Conservation (phyloP, 306 rosid genomes). For the Cercis canadensis region DNA sequence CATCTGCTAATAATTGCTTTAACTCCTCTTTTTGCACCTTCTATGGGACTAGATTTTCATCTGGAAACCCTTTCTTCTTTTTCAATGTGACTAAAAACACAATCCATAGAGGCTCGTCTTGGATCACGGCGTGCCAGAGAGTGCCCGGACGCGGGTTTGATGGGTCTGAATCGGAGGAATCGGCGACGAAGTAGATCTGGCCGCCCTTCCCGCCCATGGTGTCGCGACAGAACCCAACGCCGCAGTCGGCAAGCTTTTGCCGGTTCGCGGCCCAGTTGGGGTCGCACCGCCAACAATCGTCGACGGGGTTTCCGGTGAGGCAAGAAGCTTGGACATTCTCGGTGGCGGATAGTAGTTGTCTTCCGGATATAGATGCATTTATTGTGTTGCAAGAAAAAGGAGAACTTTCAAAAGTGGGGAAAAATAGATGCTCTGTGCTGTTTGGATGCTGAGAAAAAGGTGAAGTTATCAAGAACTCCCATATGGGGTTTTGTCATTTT, state of each 20-base stretch:
- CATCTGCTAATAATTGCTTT: constrained; percentile 31
- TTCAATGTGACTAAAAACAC: constrained; percentile 53
- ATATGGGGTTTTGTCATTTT: background rate
- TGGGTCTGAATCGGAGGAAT: constrained; percentile 83
- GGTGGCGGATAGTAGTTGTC: constrained; percentile 45
- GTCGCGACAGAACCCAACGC: constrained; percentile 80
- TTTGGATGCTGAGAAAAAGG: constrained; percentile 38
- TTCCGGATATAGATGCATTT: constrained; percentile 63
- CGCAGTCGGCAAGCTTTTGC: constrained; percentile 86
- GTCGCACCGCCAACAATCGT: constrained; percentile 96
- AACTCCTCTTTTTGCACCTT: constrained; percentile 20
- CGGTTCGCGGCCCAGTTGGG: constrained; percentile 67
- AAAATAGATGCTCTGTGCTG: constrained; percentile 17
- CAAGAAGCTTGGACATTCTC: constrained; percentile 51
- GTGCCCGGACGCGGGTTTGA: constrained; percentile 83
- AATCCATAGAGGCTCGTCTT: constrained; percentile 90
- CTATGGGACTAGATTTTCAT: constrained; percentile 30
- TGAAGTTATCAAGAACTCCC: background rate
- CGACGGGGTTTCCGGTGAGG: constrained; percentile 82
- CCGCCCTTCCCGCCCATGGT: constrained; percentile 94
- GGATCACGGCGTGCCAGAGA: constrained; percentile 93
- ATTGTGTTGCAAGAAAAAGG: constrained; percentile 55
- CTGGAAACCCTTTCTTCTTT: constrained; percentile 42
- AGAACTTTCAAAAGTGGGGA: constrained; percentile 8
- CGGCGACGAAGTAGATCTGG: constrained; percentile 84